Base-by-base conservation (phyloP, 768 basidiomycete species). In the Boletus tomentosulus region DNA sequence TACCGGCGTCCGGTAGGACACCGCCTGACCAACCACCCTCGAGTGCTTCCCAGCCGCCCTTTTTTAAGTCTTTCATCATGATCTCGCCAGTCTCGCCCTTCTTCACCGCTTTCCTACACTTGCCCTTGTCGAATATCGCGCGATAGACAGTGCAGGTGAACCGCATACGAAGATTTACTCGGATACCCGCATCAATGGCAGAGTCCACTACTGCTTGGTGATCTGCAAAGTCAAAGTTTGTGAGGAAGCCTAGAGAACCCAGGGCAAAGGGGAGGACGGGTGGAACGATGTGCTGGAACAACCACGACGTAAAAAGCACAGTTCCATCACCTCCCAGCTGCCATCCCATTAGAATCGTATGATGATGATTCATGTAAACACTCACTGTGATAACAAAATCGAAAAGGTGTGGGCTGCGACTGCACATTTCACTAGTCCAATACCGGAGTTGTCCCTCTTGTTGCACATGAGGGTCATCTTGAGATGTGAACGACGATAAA, bases 111-210 rank as follows among this genome's bases (percentile, higher is more conserved):
- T 89, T 87, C 25, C 84, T 78, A 45, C 78, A 73, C 62, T 77
- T 83, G 24, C 82, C 80, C 55, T 85, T 80, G 64, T 88, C 89
- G 25, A 83, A 79, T 41, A 97, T 84, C 5, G 94, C 89, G 38
- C 97, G 89, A 69, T 96, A 99, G 12, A 99, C 92, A 6, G 97
- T 98, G 71, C 97, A 98, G 8, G 96, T 98, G 71, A 99, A 99
- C 28, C 97, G 86, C 97, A 99, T 99, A 46, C 97, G 88, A 13
- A 99, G 78, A 69, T 99, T 99, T 52, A 98, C 95, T 9, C 95
- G 87, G 58, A 99, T 96, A 30, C 97, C 97, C 11, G 85, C 81
- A 64, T 98, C 93, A 54, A 98, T 84, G 38, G 83, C 86, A 64
- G 84, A 84, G 73, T 94, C 85, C 83, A 99, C 84, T 55, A 95